A percentile compares a stretch with the other conserved stretches of the same genome.
Conservation (phyloP, 176 grass and related monocot species). For the Carex cristatella region DNA sequence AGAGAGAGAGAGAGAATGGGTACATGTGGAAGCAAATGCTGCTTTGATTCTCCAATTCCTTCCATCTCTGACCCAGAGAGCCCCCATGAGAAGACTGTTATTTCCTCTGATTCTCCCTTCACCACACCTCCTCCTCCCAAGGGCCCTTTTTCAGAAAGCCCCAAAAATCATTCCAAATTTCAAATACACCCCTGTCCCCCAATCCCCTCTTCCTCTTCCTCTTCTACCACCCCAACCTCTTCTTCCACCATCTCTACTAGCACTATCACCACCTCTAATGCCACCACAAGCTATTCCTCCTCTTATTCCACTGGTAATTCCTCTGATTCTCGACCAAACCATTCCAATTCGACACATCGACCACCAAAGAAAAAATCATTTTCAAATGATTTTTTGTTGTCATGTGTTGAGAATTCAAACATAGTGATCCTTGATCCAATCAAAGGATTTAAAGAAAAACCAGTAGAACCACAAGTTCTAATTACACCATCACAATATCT, state of each 20-base stretch:
- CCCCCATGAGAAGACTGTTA: conserved; percentile 3
- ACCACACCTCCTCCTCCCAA: neutral
- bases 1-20: conserved; percentile 13
- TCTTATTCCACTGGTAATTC: neutral
- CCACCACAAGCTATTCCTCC: conserved; percentile 3
- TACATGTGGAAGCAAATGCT: conserved; percentile 26
- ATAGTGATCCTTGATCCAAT: conserved; percentile 18
- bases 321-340: neutral
- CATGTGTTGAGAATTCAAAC: conserved; percentile 19
- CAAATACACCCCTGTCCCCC: conserved; percentile 12
- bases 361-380: conserved; percentile 15
- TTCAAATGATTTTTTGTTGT: conserved; percentile 10
- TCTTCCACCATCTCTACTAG: neutral
- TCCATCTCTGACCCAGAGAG: conserved; percentile 9
- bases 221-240: neutral
- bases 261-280: neutral
- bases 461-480: neutral
- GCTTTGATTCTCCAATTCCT: neutral
- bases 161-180: conserved; percentile 19
- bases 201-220: conserved; percentile 9
- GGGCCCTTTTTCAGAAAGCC: conserved; percentile 9
- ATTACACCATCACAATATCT: conserved; percentile 5
- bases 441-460: neutral
- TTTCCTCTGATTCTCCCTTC: neutral
- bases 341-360: neutral